Base-by-base conservation (phyloP, 1,284 basidiomycete genomes). In the Moniliophthora roreri region DNA sequence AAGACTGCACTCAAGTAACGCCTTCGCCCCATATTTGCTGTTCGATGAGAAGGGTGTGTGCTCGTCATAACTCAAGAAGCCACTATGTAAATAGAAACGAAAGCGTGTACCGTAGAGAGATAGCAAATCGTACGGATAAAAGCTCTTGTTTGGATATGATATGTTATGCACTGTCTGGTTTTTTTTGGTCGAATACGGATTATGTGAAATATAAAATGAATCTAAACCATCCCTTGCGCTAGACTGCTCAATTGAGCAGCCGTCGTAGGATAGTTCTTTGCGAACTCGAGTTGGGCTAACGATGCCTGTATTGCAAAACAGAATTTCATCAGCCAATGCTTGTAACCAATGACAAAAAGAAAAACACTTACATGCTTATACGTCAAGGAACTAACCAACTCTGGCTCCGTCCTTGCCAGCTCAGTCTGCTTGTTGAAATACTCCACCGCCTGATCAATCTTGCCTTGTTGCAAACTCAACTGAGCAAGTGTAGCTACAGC, bases 401-500 rank as follows among this genome's bases (percentile, higher is more conserved):
- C 97, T 0, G 85, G 85, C 71, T 98, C 95, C 36, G 91, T 96
- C 68, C 96, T 78, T 15, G 95, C 93, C 56, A 99, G 80, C 65
- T 93, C 82, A 1, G 87, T 86, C 66, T 92, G 90, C 64, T 85
- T 81, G 66, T 87, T 83, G 66, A 99, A 98, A 84, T 93, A 88
- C 64, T 86, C 80, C 59, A 95, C 86, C 5, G 96, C 95, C 57
- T 89, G 81, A 46, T 90, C 85, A 56, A 97, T 87, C 74, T 91
- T 90, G 65, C 90, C 89, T 71, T 96, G 93, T 74, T 99, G 96
- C 60, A 99, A 70, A 57, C 82, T 86, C 20, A 99, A 80, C 73
- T 99, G 97, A 2, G 96, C 96, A 34, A 99, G 82, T 0, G 95
- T 98, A 13, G 94, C 94, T 3, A 98, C 89, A 0, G 96, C 97